Evolutionary conservation across 169 alveolate species (phyloP).

Genomic region (Plasmodium falciparum): DNA sequence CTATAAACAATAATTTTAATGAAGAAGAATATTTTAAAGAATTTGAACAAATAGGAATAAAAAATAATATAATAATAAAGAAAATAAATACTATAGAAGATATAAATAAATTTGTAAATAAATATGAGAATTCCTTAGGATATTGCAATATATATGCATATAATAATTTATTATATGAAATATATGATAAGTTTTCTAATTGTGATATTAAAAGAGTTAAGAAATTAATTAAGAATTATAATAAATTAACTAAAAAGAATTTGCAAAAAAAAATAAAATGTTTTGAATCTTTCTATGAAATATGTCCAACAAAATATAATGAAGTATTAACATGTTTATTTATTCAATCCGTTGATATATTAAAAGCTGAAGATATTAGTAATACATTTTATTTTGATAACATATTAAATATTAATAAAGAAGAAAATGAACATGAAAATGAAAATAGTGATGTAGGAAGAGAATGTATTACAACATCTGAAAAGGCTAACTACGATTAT

Average conservation of each 20-base stretch:
- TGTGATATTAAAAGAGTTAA: slow-evolving; percentile 58
- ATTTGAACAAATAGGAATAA: slow-evolving; percentile 47
- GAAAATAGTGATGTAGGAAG: slow-evolving; percentile 1
- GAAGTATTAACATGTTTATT: slow-evolving; percentile 55
- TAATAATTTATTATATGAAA: slow-evolving; percentile 68
- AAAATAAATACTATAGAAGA: slow-evolving; percentile 27
- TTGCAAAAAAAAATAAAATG: slow-evolving; percentile 55
- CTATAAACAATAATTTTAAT: slow-evolving; percentile 8
- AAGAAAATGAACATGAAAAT: slow-evolving; percentile 3
- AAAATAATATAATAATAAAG: slow-evolving; percentile 31
- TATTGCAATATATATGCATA: slow-evolving; percentile 68
- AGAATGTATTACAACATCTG: background rate
- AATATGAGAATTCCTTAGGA: background rate
- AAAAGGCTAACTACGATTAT: background rate
- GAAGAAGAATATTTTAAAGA: slow-evolving; percentile 57
- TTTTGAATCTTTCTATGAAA: slow-evolving; percentile 42
- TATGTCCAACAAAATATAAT: slow-evolving; percentile 56
- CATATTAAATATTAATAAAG: slow-evolving; percentile 23
- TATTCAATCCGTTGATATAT: slow-evolving; percentile 58
- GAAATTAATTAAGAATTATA: slow-evolving; percentile 63
- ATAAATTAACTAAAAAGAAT: slow-evolving; percentile 39
- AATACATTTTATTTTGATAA: slow-evolving; percentile 68
- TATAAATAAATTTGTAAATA: slow-evolving; percentile 28
- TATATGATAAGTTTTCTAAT: slow-evolving; percentile 69
- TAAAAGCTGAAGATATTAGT: slow-evolving; percentile 63